phyloP scores from a whole-genome alignment of 805 yeast genomes.

The Candida ascalaphidarum region DNA sequence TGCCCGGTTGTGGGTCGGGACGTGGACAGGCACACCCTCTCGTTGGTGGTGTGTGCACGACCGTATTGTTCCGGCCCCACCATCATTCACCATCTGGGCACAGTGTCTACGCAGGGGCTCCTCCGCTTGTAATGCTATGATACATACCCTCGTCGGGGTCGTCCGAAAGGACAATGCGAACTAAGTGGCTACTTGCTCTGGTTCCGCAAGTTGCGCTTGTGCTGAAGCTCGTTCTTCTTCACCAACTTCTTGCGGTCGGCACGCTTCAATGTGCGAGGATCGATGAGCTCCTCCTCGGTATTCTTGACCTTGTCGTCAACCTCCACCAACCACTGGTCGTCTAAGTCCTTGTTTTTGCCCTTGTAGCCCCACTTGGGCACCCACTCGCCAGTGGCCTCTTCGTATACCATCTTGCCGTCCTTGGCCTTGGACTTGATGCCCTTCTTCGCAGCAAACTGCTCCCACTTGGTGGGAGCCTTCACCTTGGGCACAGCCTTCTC shows the following conservation, averaged over 20 bases:
- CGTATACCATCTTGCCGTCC: slow-evolving; percentile 81
- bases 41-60: no score
- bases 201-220: slow-evolving; percentile 64
- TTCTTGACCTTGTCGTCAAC: slow-evolving; percentile 64
- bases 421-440: slow-evolving; percentile 89
- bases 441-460: slow-evolving; percentile 88
- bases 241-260: slow-evolving; percentile 77
- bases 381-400: slow-evolving; percentile 91
- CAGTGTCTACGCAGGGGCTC: no score
- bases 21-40: no score
- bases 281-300: slow-evolving; percentile 54
- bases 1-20: no score
- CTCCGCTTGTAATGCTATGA: no score
- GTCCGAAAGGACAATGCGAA: no score
- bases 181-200: no score
- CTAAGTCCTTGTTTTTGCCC: slow-evolving; percentile 82
- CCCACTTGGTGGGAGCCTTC: slow-evolving; percentile 94
- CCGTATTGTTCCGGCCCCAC: no score
- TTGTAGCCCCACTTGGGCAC: slow-evolving; percentile 98
- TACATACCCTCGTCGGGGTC: no score
- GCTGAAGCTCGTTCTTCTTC: slow-evolving; percentile 79
- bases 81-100: no score
- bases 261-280: slow-evolving; percentile 79
- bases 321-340: slow-evolving; percentile 93
- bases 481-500: slow-evolving; percentile 93